Conservation (phyloP, 2,329 filamentous ascomycete species). For the Rasamsonia emersonii region DNA sequence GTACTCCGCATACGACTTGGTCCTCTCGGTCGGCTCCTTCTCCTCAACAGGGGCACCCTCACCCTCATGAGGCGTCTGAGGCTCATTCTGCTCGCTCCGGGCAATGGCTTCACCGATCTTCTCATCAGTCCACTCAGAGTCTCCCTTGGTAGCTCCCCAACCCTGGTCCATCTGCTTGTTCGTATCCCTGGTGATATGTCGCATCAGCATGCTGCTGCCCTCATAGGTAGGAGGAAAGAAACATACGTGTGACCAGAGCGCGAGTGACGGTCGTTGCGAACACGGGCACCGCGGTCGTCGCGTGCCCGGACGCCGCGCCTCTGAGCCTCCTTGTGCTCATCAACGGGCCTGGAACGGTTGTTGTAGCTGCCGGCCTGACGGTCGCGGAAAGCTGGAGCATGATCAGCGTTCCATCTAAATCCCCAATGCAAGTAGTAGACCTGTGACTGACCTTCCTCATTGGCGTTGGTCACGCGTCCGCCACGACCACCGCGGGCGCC, state of each 20-base stretch:
- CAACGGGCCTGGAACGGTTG: conserved; percentile 74
- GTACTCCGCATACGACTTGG: conserved; percentile 84
- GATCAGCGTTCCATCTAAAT: conserved; percentile 1
- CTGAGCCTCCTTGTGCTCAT: conserved; percentile 49
- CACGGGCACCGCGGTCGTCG: conserved; percentile 50
- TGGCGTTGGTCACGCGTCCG: conserved; percentile 54
- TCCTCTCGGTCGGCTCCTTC: conserved; percentile 69
- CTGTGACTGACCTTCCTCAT: conserved; percentile 70
- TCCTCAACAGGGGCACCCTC: conserved; percentile 21
- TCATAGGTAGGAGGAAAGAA: conserved; percentile 6
- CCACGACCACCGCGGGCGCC: conserved; percentile 38
- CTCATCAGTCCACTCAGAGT: conserved; percentile 83
- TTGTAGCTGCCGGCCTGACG: conserved; percentile 68
- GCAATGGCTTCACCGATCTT: conserved; percentile 85
- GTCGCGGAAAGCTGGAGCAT: conserved; percentile 71
- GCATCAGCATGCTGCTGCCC: conserved; percentile 16
- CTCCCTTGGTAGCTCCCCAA: conserved; percentile 77
- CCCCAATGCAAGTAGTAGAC: too few species aligned
- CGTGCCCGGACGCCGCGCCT: conserved; percentile 46
- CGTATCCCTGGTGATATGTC: conserved; percentile 26
- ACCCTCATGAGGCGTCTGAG: conserved; percentile 40
- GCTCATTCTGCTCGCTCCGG: conserved; percentile 71
- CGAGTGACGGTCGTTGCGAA: conserved; percentile 55
- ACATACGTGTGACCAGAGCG: conserved; percentile 53
- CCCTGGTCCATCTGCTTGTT: conserved; percentile 59